phyloP scores from a whole-genome alignment of 805 yeast genomes.

The Candida germanica region DNA sequence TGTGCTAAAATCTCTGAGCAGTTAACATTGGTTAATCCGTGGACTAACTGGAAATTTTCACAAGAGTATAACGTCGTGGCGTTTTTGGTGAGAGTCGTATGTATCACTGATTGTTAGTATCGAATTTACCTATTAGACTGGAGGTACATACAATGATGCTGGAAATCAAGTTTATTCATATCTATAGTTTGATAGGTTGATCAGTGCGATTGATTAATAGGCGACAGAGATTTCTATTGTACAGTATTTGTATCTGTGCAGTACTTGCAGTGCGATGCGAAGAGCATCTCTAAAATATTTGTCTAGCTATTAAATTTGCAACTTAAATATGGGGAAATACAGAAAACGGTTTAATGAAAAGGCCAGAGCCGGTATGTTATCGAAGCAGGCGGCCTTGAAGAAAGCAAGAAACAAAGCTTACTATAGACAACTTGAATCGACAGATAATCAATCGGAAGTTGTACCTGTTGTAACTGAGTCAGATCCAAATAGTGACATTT shows the following conservation, averaged over 20 bases:
- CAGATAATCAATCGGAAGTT: constrained; percentile 11
- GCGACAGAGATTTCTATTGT: too few species aligned
- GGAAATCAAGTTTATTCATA: constrained; percentile 19
- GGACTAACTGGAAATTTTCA: constrained; percentile 46
- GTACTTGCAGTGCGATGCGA: background rate
- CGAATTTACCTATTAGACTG: background rate
- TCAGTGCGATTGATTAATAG: too few species aligned
- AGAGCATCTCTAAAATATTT: constrained; percentile 1
- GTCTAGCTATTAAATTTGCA: background rate
- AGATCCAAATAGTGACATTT: constrained; percentile 59
- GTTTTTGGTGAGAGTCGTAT: constrained; percentile 49
- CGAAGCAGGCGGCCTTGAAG: constrained; percentile 70
- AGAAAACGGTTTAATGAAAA: constrained; percentile 79
- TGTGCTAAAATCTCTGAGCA: constrained; percentile 53
- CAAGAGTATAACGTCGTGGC: constrained; percentile 60
- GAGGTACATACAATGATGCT: constrained; percentile 22
- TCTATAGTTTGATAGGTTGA: too few species aligned
- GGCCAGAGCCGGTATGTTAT: constrained; percentile 81
- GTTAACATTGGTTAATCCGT: constrained; percentile 42
- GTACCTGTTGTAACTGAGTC: constrained; percentile 4
- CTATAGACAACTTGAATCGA: constrained; percentile 36
- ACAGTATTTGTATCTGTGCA: too few species aligned
- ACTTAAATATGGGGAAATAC: constrained; percentile 69
- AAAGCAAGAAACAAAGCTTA: constrained; percentile 69
- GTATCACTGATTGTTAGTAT: constrained; percentile 36